A percentile compares a stretch with the other conserved stretches of the same genome.
Evolutionary conservation across 2,329 filamentous ascomycete genomes (phyloP).

Genomic region (Claviceps pazoutovae): DNA sequence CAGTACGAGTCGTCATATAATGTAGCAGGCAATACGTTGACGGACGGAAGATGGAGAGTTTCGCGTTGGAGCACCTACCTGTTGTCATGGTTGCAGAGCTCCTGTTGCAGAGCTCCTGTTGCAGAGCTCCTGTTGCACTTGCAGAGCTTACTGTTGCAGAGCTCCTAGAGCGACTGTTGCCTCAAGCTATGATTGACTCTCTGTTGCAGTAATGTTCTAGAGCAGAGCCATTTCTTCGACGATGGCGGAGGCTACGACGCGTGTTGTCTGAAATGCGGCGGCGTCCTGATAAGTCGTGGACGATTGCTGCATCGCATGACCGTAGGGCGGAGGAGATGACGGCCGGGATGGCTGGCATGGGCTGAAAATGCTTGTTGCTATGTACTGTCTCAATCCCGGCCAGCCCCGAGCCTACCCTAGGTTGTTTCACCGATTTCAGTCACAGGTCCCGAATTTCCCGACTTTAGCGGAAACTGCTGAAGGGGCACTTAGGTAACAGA

Average conservation of each 20-base stretch:
- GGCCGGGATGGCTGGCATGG: not conserved
- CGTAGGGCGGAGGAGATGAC: not conserved
- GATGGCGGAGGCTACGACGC: not conserved
- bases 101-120: not conserved
- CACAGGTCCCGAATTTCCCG: no score
- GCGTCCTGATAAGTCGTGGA: not conserved
- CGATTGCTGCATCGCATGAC: not conserved
- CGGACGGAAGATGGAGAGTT: not conserved
- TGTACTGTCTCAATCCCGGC: not conserved
- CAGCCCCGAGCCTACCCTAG: no score
- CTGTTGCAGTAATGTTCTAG: constrained; percentile 1
- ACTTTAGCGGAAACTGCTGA: no score
- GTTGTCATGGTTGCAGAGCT: constrained; percentile 6
- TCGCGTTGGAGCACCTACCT: not conserved
- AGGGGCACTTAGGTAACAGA: no score
- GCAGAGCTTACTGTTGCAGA: constrained; percentile 1
- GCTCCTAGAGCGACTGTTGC: constrained; percentile 1
- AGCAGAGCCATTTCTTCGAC: constrained; percentile 9
- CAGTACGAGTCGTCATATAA: not conserved
- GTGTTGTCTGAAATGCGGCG: not conserved
- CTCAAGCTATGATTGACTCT: constrained; percentile 3
- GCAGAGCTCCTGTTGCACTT: not conserved
- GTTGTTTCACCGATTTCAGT: no score
- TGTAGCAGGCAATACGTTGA: not conserved
- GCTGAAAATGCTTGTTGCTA: not conserved